A percentile compares a stretch with the other conserved stretches of the same genome.
Evolutionary conservation across 352 stramenopile genomes (phyloP).

Genomic region (Aphanomyces astaci): DNA sequence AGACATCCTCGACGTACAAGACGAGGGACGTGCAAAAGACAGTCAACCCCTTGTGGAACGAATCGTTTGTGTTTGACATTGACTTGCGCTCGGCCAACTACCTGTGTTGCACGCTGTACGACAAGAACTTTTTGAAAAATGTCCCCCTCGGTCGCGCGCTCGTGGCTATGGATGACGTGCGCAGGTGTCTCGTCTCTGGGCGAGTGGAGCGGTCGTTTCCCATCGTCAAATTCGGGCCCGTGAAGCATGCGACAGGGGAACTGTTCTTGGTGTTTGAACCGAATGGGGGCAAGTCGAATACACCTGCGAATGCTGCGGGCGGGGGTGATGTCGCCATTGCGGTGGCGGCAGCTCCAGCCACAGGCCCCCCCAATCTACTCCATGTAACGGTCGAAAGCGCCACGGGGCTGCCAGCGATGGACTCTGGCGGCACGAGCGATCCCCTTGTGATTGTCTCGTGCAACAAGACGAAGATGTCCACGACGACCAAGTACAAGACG

Average conservation of each 20-base stretch:
- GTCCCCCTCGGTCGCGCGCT: constrained; percentile 15
- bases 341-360: constrained; percentile 6
- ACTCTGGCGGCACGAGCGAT: constrained; percentile 72
- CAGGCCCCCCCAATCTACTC: constrained; percentile 52
- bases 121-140: constrained; percentile 36
- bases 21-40: constrained; percentile 69
- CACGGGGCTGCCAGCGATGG: constrained; percentile 78
- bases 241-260: constrained; percentile 16
- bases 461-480: constrained; percentile 78
- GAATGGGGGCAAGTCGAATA: background rate
- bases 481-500: constrained; percentile 61
- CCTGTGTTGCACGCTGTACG: constrained; percentile 42
- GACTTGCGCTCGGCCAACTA: constrained; percentile 63
- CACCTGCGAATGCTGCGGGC: background rate
- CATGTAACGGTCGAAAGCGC: constrained; percentile 66
- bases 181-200: background rate
- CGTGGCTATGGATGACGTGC: background rate
- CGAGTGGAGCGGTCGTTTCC: background rate
- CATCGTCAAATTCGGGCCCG: constrained; percentile 16
- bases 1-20: constrained; percentile 42
- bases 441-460: constrained; percentile 76
- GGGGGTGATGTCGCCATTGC: constrained; percentile 5
- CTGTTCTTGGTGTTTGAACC: constrained; percentile 5
- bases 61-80: constrained; percentile 50
- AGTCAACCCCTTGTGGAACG: constrained; percentile 48